These are phyloP conservation scores for Entomortierella lignicola DNA, from an alignment of 192 early-diverging fungal genomes.

Conservation along the genomic window DNA sequence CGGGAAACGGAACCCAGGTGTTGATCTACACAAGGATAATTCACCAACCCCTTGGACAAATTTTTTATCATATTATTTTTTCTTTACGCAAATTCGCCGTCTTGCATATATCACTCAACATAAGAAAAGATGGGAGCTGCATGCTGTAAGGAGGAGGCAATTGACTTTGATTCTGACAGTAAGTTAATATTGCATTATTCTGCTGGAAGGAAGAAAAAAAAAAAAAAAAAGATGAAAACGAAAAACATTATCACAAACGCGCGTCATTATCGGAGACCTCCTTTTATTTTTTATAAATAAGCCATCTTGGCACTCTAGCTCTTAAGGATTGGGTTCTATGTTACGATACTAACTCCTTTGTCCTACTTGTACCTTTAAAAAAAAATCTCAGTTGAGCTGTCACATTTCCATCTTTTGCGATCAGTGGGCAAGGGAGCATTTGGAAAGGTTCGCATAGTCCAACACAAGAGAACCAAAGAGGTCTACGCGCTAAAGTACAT, in stretches of 20 bases:
- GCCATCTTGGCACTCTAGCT: too few species aligned
- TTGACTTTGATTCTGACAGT: slow-evolving; percentile 82
- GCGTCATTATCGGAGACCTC: background rate
- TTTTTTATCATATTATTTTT: too few species aligned
- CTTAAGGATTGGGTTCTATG: background rate
- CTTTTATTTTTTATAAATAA: too few species aligned
- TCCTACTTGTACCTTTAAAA: background rate
- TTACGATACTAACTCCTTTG: background rate
- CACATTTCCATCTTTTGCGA: slow-evolving; percentile 91
- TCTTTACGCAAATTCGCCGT: too few species aligned
- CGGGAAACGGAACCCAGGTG: background rate
- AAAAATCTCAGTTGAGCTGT: slow-evolving; percentile 80
- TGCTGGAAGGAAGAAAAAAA: too few species aligned
- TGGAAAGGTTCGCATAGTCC: slow-evolving; percentile 94
- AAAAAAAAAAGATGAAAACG: background rate
- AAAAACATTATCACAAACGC: background rate
- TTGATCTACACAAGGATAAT: background rate
- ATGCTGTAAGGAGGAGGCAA: slow-evolving; percentile 70
- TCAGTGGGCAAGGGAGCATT: slow-evolving; percentile 96
- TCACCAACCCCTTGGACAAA: background rate
- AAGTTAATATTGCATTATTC: slow-evolving; percentile 1
- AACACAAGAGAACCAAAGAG: slow-evolving; percentile 82
- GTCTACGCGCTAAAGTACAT: slow-evolving; percentile 97
- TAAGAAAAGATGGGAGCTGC: slow-evolving; percentile 54
- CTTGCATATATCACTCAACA: too few species aligned